phyloP scores from a whole-genome alignment of 352 stramenopile species.

The Phytophthora tentaculata region DNA sequence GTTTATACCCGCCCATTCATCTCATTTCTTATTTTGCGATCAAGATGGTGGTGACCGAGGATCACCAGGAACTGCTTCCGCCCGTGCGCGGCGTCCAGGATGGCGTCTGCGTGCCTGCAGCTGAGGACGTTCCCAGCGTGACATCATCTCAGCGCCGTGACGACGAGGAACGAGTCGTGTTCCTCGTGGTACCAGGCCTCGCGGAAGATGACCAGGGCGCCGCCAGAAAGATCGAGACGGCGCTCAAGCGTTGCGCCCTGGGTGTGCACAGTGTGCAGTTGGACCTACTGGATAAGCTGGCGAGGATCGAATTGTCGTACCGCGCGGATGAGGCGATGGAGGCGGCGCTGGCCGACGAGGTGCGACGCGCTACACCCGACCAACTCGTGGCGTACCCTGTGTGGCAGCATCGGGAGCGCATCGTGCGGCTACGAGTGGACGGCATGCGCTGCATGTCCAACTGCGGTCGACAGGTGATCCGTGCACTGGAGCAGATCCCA shows the following conservation, averaged over 20 bases:
- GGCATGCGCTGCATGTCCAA: slow-evolving; percentile 92
- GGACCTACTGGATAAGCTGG: slow-evolving; percentile 69
- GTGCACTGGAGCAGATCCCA: slow-evolving; percentile 79
- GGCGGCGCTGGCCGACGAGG: slow-evolving; percentile 61
- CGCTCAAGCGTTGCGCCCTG: slow-evolving; percentile 37
- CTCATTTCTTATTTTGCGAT: slow-evolving; percentile 31
- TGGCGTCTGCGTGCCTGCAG: slow-evolving; percentile 62
- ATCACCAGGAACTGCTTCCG: slow-evolving; percentile 36
- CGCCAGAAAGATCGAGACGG: slow-evolving; percentile 38
- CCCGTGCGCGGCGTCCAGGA: slow-evolving; percentile 29
- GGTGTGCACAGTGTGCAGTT: slow-evolving; percentile 62
- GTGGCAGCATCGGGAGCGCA: slow-evolving; percentile 84
- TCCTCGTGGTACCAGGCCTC: slow-evolving; percentile 72
- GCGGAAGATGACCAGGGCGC: slow-evolving; percentile 27
- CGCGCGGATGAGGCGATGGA: slow-evolving; percentile 53
- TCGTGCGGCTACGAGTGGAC: slow-evolving; percentile 75
- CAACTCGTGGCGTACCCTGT: slow-evolving; percentile 77
- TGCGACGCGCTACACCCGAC: slow-evolving; percentile 47
- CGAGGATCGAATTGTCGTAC: slow-evolving; percentile 62
- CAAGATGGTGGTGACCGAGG: slow-evolving; percentile 31
- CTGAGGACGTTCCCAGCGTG: slow-evolving; percentile 77
- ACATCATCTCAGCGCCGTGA: slow-evolving; percentile 59
- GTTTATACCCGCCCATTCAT: slow-evolving; percentile 12
- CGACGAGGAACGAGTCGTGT: slow-evolving; percentile 72
- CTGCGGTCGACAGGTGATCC: slow-evolving; percentile 81